Conservation (phyloP, 495 filamentous ascomycete species). For the Physcia stellaris region DNA sequence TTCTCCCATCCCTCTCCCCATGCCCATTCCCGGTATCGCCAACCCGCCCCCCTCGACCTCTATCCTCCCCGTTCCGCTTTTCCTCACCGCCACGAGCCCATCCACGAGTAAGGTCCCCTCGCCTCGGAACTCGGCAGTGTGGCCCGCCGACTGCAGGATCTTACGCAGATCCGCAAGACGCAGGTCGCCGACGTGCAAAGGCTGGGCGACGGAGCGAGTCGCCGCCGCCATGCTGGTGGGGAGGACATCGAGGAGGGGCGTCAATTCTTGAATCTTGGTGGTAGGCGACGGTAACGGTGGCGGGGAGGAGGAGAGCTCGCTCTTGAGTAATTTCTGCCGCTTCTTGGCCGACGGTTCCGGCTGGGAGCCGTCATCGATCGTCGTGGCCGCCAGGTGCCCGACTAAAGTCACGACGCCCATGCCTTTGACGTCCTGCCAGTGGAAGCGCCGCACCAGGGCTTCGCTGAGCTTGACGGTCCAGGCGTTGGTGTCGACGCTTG, state of each 20-base stretch:
- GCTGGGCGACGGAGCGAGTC: constrained; percentile 64
- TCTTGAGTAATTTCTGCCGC: constrained; percentile 48
- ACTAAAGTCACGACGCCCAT: constrained; percentile 81
- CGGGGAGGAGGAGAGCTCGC: constrained; percentile 16
- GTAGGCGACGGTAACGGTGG: constrained; percentile 20
- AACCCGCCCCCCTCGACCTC: constrained; percentile 72
- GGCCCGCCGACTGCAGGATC: constrained; percentile 66
- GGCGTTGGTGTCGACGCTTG: constrained; percentile 93
- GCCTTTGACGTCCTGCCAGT: constrained; percentile 87
- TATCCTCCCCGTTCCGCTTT: constrained; percentile 71
- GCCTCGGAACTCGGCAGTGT: constrained; percentile 83
- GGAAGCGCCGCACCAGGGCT: constrained; percentile 63
- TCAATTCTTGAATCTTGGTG: constrained; percentile 5
- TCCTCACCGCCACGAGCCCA: constrained; percentile 73
- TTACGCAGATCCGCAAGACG: constrained; percentile 78
- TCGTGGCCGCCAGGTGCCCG: constrained; percentile 36
- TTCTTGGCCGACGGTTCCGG: constrained; percentile 34
- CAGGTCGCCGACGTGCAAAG: constrained; percentile 89
- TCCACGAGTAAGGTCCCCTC: constrained; percentile 88
- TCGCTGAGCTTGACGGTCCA: constrained; percentile 89
- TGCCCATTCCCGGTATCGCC: constrained; percentile 27
- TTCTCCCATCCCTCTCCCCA: constrained; percentile 23
- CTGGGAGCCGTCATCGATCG: constrained; percentile 28
- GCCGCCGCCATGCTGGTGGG: constrained; percentile 65
- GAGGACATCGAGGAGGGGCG: constrained; percentile 64